phyloP scores from a whole-genome alignment of 495 filamentous ascomycete genomes.

The Penicillium psychrofluorescens region DNA sequence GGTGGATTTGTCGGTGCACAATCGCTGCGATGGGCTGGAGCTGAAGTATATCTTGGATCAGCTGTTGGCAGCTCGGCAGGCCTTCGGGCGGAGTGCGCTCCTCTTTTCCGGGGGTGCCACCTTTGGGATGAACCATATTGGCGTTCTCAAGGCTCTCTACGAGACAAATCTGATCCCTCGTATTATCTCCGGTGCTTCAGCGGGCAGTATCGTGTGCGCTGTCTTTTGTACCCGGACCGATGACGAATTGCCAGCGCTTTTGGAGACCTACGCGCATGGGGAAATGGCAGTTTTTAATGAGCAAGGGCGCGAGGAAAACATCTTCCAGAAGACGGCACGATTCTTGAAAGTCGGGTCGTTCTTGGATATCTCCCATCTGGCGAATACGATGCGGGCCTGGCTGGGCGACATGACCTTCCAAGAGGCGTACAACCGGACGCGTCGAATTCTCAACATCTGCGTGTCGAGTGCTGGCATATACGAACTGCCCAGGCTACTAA shows the following conservation, averaged over 20 bases:
- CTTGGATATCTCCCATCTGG: conserved; percentile 75
- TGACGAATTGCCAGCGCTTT: conserved; percentile 68
- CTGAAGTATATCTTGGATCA: conserved; percentile 64
- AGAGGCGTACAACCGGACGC: conserved; percentile 88
- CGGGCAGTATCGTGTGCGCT: conserved; percentile 86
- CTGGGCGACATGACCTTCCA: conserved; percentile 89
- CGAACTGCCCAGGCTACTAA: conserved; percentile 78
- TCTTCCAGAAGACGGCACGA: conserved; percentile 62
- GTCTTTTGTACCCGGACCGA: conserved; percentile 81
- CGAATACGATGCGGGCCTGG: conserved; percentile 68
- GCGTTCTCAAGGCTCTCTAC: conserved; percentile 81
- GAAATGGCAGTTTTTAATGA: conserved; percentile 80
- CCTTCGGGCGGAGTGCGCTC: conserved; percentile 82
- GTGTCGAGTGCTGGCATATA: conserved; percentile 83
- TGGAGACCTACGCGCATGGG: conserved; percentile 70
- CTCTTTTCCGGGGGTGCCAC: conserved; percentile 86
- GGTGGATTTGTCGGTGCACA: conserved; percentile 54
- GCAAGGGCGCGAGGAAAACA: conserved; percentile 57
- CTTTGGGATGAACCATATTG: conserved; percentile 94
- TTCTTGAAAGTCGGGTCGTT: conserved; percentile 76
- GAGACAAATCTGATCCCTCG: conserved; percentile 71
- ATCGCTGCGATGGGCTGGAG: conserved; percentile 47
- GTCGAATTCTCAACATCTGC: conserved; percentile 85
- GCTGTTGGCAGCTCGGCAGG: conserved; percentile 71
- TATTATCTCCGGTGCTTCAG: conserved; percentile 89